Percentiles rank a stretch among this genome's conserved stretches.
Conservation (phyloP, 2,329 filamentous ascomycete species). For the Thermochaetoides dissita region DNA sequence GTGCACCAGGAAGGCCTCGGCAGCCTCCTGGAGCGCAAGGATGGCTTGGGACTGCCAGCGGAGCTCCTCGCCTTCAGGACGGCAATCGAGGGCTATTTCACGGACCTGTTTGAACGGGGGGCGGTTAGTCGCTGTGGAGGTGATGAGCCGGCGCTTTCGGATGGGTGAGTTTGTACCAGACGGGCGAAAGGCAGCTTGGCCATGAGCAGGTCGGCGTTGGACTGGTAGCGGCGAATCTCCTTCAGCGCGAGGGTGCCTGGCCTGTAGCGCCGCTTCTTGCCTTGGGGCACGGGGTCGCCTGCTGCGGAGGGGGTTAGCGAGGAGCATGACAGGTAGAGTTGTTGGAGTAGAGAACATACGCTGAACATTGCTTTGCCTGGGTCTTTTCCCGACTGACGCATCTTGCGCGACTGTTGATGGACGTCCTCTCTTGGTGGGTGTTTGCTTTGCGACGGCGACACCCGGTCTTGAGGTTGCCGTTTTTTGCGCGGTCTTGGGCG, state of each 20-base stretch:
- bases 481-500: no score
- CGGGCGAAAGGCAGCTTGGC: slow-evolving; percentile 68
- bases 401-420: slow-evolving; percentile 3
- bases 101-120: slow-evolving; percentile 34
- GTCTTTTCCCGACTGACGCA: not conserved
- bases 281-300: slow-evolving; percentile 56
- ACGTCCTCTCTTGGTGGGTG: not conserved
- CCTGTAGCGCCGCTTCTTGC: slow-evolving; percentile 49
- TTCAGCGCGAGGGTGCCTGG: slow-evolving; percentile 76
- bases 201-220: slow-evolving; percentile 74
- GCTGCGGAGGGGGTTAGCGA: slow-evolving; percentile 31
- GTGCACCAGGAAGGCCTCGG: slow-evolving; percentile 92
- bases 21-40: slow-evolving; percentile 80
- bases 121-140: not conserved
- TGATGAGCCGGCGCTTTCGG: not conserved
- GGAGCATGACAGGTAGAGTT: not conserved
- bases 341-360: slow-evolving; percentile 18
- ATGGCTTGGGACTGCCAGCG: slow-evolving; percentile 96
- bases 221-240: slow-evolving; percentile 86
- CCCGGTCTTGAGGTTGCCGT: no score
- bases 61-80: slow-evolving; percentile 53
- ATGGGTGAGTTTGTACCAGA: slow-evolving; percentile 33
- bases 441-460: no score
- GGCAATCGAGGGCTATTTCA: slow-evolving; percentile 56
- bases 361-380: slow-evolving; percentile 23